Evolutionary conservation across 345 rosid species (phyloP), one percentile per base, ranked within the genome.

Genomic region (Ceriops decandra): DNA sequence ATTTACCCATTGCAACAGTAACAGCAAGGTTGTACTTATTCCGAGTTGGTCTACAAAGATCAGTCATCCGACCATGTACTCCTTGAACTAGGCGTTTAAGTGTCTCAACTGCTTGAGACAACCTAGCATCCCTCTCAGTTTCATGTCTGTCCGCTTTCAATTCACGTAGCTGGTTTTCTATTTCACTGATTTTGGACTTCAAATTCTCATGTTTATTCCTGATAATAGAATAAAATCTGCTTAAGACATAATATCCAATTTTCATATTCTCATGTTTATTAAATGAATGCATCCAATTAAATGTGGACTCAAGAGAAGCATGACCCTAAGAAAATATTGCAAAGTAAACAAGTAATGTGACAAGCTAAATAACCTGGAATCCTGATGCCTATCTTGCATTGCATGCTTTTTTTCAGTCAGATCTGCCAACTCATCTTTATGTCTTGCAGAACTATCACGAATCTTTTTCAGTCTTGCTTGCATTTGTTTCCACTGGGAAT

Each of bases 1-100:
- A 95, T 85, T 74, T 90, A 33, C 99, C 99, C 99, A 95, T 95
- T 35, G 96, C 93, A 75, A 95, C 99, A 68, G 97, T 95, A 74
- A 95, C 89, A 69, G 98, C 99, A 79, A 95, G 95, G 77, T 95
- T 88, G 81, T 90, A 91, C 76, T 95, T 95, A 81, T 90, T 88
- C 74, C 80, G 88, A 51, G 88, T 88, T 79, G 99, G 98, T 82
- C 89, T 86, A 81, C 96, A 95, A 68, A 95, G 93, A 72, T 91
- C 96, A 74, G 95, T 91, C 83, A 95, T 90, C 64, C 98, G 96
- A 70, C 99, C 99, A 79, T 88, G 95, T 80, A 95, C 98, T 69
- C 99, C 99, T 74, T 79, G 96, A 80, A 87, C 91, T 33, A 95
- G 84, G 68, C 97, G 91, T 78, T 88, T 89, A 36, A 95, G 97